Conservation (phyloP, 2,329 filamentous ascomycete species). For the Botrytis paeoniae region DNA sequence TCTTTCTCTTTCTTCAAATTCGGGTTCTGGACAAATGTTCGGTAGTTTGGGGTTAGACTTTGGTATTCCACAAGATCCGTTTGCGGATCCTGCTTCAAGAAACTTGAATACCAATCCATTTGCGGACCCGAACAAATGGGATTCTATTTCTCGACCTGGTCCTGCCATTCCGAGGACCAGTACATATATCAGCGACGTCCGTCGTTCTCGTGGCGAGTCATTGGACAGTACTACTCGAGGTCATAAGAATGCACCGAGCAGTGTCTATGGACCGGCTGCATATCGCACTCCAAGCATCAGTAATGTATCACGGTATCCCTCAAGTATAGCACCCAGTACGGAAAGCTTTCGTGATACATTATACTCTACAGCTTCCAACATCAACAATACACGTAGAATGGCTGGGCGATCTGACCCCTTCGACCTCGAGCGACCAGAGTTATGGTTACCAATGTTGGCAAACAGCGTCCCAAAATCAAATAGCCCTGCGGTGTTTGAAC, state of each 20-base stretch:
- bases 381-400: conserved; percentile 44
- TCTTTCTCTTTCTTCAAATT: conserved; percentile 24
- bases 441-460: conserved; percentile 35
- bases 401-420: conserved; percentile 64
- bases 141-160: conserved; percentile 27
- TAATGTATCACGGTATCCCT: conserved; percentile 32
- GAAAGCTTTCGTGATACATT: conserved; percentile 41
- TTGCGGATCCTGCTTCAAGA: conserved; percentile 28
- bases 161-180: conserved; percentile 37
- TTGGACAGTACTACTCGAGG: conserved; percentile 38
- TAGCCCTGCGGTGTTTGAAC: not conserved
- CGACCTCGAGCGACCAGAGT: conserved; percentile 56
- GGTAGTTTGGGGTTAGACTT: conserved; percentile 35
- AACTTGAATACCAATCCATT: conserved; percentile 17
- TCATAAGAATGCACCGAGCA: conserved; percentile 34
- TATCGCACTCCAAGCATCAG: conserved; percentile 26
- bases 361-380: conserved; percentile 41
- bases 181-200: conserved; percentile 48
- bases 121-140: conserved; percentile 25
- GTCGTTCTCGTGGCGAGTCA: conserved; percentile 50
- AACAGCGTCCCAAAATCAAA: conserved; percentile 17
- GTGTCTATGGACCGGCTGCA: conserved; percentile 27
- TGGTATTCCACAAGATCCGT: conserved; percentile 28
- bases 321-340: conserved; percentile 33
- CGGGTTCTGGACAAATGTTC: conserved; percentile 25